These are phyloP conservation scores for Nelumbo lutea DNA, from an alignment of 164 flowering plant species.

Conservation along the genomic window DNA sequence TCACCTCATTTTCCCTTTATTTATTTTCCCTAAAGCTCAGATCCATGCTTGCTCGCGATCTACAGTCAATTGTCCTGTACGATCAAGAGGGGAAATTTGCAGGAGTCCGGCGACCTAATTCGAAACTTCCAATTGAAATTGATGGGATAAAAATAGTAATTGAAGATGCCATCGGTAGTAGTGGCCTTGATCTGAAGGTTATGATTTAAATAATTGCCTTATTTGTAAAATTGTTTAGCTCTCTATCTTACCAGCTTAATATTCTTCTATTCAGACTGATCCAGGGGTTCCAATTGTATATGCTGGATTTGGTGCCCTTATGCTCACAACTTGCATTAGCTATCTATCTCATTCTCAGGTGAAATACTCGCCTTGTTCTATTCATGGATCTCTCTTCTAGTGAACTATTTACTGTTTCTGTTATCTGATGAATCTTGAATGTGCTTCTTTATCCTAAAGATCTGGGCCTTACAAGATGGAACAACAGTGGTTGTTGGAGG, in stretches of 20 bases:
- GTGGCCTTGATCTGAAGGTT: constrained; percentile 88
- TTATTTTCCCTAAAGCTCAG: constrained; percentile 27
- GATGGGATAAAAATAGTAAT: constrained; percentile 65
- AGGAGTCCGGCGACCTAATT: constrained; percentile 80
- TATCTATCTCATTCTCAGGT: constrained; percentile 92
- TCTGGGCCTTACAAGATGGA: constrained; percentile 98
- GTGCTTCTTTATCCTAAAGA: constrained; percentile 25
- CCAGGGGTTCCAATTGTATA: constrained; percentile 95
- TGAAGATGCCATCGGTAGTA: constrained; percentile 89
- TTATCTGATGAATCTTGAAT: background rate
- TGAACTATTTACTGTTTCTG: background rate
- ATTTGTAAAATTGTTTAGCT: background rate
- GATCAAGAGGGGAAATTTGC: constrained; percentile 89
- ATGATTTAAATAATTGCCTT: constrained; percentile 3
- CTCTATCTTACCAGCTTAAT: background rate
- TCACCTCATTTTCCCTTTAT: background rate
- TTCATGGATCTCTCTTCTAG: background rate
- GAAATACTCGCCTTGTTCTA: constrained; percentile 4
- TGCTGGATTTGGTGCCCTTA: constrained; percentile 92
- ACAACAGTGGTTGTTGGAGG: constrained; percentile 81
- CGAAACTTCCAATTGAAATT: constrained; percentile 87
- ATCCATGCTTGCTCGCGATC: constrained; percentile 96
- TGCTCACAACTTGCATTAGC: constrained; percentile 96
- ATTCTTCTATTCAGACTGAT: constrained; percentile 58
- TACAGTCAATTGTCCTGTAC: constrained; percentile 76